Evolutionary conservation across 768 basidiomycete genomes (phyloP).

Genomic region (Infundibulicybe gibba): DNA sequence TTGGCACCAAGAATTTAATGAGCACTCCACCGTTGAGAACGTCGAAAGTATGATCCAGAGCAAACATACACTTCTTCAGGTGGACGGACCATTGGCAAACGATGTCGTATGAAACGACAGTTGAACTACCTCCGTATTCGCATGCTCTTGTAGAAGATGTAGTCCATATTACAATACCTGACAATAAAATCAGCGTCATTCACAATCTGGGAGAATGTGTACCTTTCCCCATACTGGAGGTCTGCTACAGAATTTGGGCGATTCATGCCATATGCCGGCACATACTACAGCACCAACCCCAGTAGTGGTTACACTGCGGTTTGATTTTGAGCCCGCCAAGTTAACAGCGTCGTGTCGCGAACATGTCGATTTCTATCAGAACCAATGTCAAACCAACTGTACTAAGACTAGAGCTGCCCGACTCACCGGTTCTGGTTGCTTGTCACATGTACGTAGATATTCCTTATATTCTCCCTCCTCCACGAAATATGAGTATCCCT

Average conservation of each 20-base stretch:
- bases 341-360: slow-evolving; percentile 23
- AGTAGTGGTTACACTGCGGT: slow-evolving; percentile 16
- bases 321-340: slow-evolving; percentile 12
- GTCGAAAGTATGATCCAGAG: not conserved
- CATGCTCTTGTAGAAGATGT: slow-evolving; percentile 12
- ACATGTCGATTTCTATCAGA: slow-evolving; percentile 22
- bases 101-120: slow-evolving; percentile 17
- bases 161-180: slow-evolving; percentile 26
- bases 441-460: slow-evolving; percentile 15
- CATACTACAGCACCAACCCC: slow-evolving; percentile 25
- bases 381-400: not conserved
- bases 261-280: slow-evolving; percentile 25
- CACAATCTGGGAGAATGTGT: not conserved
- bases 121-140: not conserved
- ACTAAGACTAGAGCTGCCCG: not conserved
- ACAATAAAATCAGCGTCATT: not conserved
- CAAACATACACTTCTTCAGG: not conserved
- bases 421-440: slow-evolving; percentile 17
- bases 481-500: slow-evolving; percentile 25
- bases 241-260: slow-evolving; percentile 20
- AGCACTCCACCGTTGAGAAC: not conserved
- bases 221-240: slow-evolving; percentile 29
- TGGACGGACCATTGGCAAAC: slow-evolving; percentile 14
- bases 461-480: slow-evolving; percentile 16
- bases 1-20: slow-evolving; percentile 17